These are phyloP conservation scores for Trichoderma parareesei DNA, from an alignment of 495 filamentous ascomycete genomes.

Conservation along the genomic window DNA sequence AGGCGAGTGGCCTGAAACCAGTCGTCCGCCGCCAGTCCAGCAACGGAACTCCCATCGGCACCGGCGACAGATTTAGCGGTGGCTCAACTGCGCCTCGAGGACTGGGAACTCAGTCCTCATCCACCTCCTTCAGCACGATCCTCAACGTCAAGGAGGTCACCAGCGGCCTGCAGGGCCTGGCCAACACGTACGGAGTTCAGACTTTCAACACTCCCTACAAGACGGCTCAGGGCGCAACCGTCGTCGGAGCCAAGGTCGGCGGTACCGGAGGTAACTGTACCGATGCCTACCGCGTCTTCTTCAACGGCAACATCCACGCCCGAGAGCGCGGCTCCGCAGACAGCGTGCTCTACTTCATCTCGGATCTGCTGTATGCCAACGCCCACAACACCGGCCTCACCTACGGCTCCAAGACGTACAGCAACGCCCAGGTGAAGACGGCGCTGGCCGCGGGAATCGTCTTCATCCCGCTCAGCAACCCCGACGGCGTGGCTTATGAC, in stretches of 20 bases:
- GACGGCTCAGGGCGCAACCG: background rate
- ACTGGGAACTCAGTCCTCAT: background rate
- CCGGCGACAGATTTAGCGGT: background rate
- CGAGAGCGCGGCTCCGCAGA: conserved; percentile 31
- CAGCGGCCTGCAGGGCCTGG: background rate
- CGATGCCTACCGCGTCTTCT: background rate
- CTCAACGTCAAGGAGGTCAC: background rate
- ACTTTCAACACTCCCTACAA: background rate
- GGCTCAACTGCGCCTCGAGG: background rate
- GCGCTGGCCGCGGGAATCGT: conserved; percentile 32
- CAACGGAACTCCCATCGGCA: background rate
- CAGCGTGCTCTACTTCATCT: conserved; percentile 28
- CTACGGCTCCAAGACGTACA: conserved; percentile 33
- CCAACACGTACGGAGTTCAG: background rate
- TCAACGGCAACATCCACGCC: conserved; percentile 22
- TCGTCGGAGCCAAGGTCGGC: background rate
- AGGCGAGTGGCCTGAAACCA: background rate
- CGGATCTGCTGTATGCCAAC: conserved; percentile 31
- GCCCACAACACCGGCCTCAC: conserved; percentile 26
- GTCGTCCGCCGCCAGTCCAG: background rate
- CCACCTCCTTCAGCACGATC: background rate
- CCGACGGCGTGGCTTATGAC: conserved; percentile 33
- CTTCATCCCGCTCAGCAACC: conserved; percentile 30
- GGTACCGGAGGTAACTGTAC: background rate
- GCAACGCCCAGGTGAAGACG: conserved; percentile 27